Percentiles rank a stretch among this genome's conserved stretches.
Evolutionary conservation across 495 filamentous ascomycete genomes (phyloP).

Genomic region (Penicillium coprophilum): DNA sequence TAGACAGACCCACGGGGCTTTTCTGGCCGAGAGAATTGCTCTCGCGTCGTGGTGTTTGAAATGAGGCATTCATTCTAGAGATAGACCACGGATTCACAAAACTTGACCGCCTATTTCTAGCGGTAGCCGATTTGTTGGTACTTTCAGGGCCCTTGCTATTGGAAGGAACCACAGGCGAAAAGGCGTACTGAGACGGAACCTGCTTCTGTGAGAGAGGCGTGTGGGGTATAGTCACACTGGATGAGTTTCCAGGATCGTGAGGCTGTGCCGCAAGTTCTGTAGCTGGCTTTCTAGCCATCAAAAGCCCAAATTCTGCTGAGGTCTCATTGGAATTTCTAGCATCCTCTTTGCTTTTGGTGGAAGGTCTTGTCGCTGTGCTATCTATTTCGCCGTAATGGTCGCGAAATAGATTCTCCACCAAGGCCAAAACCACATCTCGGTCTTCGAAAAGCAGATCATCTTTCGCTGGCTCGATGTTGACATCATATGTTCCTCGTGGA

Average conservation of each 20-base stretch:
- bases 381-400: conserved; percentile 53
- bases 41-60: conserved; percentile 13
- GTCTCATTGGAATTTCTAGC: background rate
- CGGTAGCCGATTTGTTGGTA: background rate
- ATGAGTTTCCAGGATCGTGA: background rate
- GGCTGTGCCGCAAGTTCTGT: background rate
- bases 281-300: conserved; percentile 25
- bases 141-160: background rate
- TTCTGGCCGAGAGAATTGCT: background rate
- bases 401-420: conserved; percentile 56
- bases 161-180: background rate
- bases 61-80: conserved; percentile 27
- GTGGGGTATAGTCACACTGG: background rate
- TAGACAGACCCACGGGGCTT: background rate
- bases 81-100: conserved; percentile 38
- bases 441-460: conserved; percentile 82
- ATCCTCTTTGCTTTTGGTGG: conserved; percentile 10
- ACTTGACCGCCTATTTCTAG: background rate
- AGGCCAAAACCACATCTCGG: conserved; percentile 48
- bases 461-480: conserved; percentile 88
- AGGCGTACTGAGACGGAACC: background rate
- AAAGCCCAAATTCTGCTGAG: conserved; percentile 20
- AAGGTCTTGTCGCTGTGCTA: background rate
- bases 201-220: background rate
- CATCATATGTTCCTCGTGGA: conserved; percentile 71